Base-by-base conservation (phyloP, 2,329 filamentous ascomycete species). In the Aspergillus transmontanensis region DNA sequence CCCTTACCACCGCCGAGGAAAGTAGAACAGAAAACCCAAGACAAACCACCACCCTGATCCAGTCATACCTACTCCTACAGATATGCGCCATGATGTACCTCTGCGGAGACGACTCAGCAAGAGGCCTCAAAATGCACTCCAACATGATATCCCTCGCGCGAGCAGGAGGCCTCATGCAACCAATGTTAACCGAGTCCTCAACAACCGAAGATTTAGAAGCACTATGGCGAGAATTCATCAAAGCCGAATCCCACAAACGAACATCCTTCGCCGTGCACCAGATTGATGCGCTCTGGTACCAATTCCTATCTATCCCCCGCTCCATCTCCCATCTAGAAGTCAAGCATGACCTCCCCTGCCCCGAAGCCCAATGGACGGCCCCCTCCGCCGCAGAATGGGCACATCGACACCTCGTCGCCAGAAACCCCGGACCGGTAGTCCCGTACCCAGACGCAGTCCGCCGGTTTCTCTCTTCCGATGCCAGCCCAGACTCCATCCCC, bases 61-160 rank as follows among this genome's bases (percentile, higher is more conserved):
- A 82, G 60, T 67, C 77, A 3, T 78, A 79, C 32, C 61, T 81
- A 2, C 67, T 82, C 7, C 73, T 82, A 2, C 73, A 82, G 57
- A 75, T 81, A 9, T 80, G 72, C 58, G 73, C 79, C n/a, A 81
- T 81, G 72, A 76, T 81, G 72, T 81, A 80, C 59, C 72, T 80
- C 28, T 80, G 78, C 62, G 77, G 78, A 0, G 62, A 71, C 1
- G 66, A 75, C 56, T 79, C 78, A 0, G 66, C 70, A 2, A 73
- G 73, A 28, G 78, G 75, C 3, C 72, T 79, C 14, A 75, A 76
- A 32, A 76, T 80, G 69, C 80, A 82, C 58, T 73, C 76, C 0
- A 74, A 72, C 11, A 79, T 80, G 71, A 78, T 82, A 19, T 74
- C 76, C 0, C 73, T 81, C 0, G 74, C 76, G 2, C 73, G 80